Conservation (phyloP, 208 protist species). For the Leishmania arabica region DNA sequence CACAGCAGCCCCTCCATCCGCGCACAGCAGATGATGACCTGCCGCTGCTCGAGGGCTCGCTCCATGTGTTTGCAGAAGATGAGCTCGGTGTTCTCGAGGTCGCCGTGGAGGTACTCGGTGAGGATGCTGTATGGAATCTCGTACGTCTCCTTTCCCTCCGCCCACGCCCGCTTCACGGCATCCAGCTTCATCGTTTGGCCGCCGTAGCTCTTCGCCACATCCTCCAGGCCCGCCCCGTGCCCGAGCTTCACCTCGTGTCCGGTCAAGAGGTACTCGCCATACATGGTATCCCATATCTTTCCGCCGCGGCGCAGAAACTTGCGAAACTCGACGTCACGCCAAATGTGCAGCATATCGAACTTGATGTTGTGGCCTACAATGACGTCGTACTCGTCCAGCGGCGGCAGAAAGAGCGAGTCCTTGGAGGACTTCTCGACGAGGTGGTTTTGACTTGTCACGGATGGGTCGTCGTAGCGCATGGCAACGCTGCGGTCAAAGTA, state of each 20-base stretch:
- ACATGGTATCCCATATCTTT: slow-evolving; percentile 95
- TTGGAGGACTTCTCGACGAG: slow-evolving; percentile 81
- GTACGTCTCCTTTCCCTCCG: slow-evolving; percentile 89
- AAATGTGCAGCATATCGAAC: slow-evolving; percentile 92
- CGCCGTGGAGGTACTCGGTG: slow-evolving; percentile 88
- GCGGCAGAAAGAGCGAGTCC: slow-evolving; percentile 86
- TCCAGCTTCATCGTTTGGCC: slow-evolving; percentile 89
- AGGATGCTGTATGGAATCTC: slow-evolving; percentile 87
- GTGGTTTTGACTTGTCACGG: slow-evolving; percentile 59
- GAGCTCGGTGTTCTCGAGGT: slow-evolving; percentile 92
- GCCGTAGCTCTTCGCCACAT: slow-evolving; percentile 91
- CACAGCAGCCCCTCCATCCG: slow-evolving; percentile 92
- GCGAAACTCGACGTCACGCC: slow-evolving; percentile 83
- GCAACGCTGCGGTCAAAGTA: slow-evolving; percentile 85
- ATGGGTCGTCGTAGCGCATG: slow-evolving; percentile 78
- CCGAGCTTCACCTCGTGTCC: slow-evolving; percentile 89
- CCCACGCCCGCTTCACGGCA: slow-evolving; percentile 91
- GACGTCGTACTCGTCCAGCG: slow-evolving; percentile 90
- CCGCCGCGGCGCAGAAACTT: slow-evolving; percentile 85
- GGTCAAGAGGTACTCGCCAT: slow-evolving; percentile 90
- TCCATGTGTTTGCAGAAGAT: slow-evolving; percentile 93
- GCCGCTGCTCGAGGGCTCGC: slow-evolving; percentile 71
- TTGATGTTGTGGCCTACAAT: slow-evolving; percentile 95
- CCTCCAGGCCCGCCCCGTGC: slow-evolving; percentile 83
- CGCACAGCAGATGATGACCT: slow-evolving; percentile 78